These are phyloP conservation scores for Nothopassalora personata DNA, from an alignment of 2,329 filamentous ascomycete genomes.

Conservation along the genomic window DNA sequence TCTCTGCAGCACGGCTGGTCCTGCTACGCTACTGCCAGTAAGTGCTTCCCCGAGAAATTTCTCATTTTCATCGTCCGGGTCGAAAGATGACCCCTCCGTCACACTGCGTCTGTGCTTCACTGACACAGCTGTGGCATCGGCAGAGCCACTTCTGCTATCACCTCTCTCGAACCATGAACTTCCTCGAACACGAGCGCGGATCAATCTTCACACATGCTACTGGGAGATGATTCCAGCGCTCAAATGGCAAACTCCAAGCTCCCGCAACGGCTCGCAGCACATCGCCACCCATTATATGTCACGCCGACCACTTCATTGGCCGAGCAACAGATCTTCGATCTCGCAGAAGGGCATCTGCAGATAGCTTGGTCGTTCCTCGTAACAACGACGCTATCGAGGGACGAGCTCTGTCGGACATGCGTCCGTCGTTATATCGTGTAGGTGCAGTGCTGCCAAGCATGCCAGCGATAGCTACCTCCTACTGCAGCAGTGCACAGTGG, in stretches of 20 bases:
- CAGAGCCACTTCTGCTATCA: no score
- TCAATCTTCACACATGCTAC: background rate
- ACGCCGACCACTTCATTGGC: background rate
- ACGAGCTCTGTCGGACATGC: no score
- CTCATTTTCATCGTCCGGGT: no score
- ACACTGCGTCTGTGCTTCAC: no score
- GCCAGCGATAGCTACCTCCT: background rate
- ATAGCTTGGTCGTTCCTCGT: no score
- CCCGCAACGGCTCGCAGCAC: background rate
- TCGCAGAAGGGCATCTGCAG: background rate
- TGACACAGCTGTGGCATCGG: no score
- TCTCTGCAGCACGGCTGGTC: background rate
- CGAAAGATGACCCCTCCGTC: no score
- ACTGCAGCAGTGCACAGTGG: background rate
- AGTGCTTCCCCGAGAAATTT: no score
- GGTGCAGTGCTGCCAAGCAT: background rate
- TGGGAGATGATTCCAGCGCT: background rate
- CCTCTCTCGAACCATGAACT: background rate
- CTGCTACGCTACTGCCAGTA: background rate
- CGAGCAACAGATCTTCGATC: background rate
- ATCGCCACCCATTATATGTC: background rate
- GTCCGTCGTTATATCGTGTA: background rate
- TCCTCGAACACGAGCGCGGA: background rate
- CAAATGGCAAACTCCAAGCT: background rate
- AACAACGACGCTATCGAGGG: background rate